phyloP scores from a whole-genome alignment of 1,284 basidiomycete genomes.

The Marasmius fiardii region DNA sequence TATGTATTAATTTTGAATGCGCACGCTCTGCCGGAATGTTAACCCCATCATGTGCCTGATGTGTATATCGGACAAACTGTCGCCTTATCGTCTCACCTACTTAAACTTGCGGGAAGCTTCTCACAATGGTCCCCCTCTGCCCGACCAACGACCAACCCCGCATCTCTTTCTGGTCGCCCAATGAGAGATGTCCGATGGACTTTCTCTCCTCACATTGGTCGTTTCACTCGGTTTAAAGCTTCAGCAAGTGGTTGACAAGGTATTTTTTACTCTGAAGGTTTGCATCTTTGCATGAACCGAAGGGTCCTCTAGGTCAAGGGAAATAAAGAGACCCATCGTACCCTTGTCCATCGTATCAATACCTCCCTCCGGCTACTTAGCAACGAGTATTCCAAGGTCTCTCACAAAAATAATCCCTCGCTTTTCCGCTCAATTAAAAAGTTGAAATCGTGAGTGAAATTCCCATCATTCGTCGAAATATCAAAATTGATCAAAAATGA shows the following conservation, averaged over 20 bases:
- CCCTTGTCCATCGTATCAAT: conserved; percentile 12
- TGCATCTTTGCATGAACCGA: not conserved
- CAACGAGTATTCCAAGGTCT: conserved; percentile 7
- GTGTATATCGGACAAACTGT: not conserved
- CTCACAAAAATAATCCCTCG: not conserved
- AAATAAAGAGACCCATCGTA: conserved; percentile 10
- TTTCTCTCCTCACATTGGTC: conserved; percentile 9
- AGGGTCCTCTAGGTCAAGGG: conserved; percentile 8
- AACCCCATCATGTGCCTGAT: conserved; percentile 1
- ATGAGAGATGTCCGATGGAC: conserved; percentile 5
- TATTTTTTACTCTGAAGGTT: not conserved
- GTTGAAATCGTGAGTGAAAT: conserved; percentile 8
- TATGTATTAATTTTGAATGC: not conserved
- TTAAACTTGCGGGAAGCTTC: not conserved
- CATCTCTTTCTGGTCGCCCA: not conserved
- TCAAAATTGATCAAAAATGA: not conserved
- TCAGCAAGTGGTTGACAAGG: conserved; percentile 8
- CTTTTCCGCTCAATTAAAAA: conserved; percentile 5
- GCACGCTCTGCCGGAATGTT: not conserved
- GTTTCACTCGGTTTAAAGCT: conserved; percentile 12
- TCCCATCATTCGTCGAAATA: not conserved
- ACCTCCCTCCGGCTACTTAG: conserved; percentile 8
- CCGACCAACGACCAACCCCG: not conserved
- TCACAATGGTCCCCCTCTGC: not conserved
- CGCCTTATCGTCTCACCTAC: not conserved